Percentiles rank a stretch among this genome's conserved stretches.
phyloP scores from a whole-genome alignment of 768 basidiomycete species.

The Lentinula aciculospora region DNA sequence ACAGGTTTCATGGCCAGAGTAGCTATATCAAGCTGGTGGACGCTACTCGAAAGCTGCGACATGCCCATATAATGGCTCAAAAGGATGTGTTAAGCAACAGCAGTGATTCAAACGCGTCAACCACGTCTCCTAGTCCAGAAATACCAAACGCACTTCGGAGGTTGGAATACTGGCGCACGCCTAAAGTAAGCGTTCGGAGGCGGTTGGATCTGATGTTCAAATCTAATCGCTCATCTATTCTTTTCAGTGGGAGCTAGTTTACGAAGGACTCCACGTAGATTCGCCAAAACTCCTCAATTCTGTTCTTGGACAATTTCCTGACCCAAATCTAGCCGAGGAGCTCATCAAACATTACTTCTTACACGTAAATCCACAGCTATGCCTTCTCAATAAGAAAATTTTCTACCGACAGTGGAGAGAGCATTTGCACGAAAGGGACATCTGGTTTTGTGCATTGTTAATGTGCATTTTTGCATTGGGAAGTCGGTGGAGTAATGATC shows the following conservation, averaged over 20 bases:
- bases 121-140: slow-evolving; percentile 10
- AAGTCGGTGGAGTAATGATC: slow-evolving; percentile 60
- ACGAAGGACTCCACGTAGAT: slow-evolving; percentile 38
- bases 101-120: slow-evolving; percentile 9
- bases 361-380: slow-evolving; percentile 51
- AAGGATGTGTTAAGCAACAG: slow-evolving; percentile 10
- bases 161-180: slow-evolving; percentile 51
- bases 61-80: slow-evolving; percentile 40
- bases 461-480: slow-evolving; percentile 65
- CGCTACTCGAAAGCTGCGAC: slow-evolving; percentile 45
- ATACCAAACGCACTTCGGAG: slow-evolving; percentile 25
- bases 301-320: slow-evolving; percentile 49
- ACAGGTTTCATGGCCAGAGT: slow-evolving; percentile 60
- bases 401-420: slow-evolving; percentile 60
- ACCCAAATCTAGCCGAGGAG: slow-evolving; percentile 46
- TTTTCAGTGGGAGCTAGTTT: slow-evolving; percentile 53
- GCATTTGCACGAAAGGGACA: slow-evolving; percentile 45
- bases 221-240: slow-evolving; percentile 1
- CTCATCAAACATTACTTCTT: slow-evolving; percentile 70
- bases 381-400: slow-evolving; percentile 66
- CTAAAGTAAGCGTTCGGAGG: slow-evolving; percentile 36
- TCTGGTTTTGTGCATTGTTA: slow-evolving; percentile 58
- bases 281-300: slow-evolving; percentile 23
- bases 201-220: not conserved
- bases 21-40: slow-evolving; percentile 52